Evolutionary conservation across 75 land plant genomes (phyloP).

Genomic region (Sequoiadendron giganteum): DNA sequence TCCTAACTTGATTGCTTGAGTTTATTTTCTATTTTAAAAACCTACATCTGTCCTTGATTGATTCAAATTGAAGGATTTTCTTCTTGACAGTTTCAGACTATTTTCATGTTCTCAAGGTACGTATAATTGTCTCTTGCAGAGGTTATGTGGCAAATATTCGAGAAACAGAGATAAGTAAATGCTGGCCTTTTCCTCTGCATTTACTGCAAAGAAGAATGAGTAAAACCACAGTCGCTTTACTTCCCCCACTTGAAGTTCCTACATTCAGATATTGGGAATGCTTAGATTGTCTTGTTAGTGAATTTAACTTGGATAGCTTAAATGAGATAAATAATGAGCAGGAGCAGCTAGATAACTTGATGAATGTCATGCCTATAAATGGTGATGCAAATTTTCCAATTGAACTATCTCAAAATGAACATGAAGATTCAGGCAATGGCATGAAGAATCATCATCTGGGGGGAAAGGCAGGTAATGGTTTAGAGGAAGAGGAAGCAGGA

Average conservation of each 20-base stretch:
- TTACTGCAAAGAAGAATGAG: too few relatives aligned
- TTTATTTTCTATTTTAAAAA: too few relatives aligned
- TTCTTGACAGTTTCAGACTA: neutral
- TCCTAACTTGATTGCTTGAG: too few relatives aligned
- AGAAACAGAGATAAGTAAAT: constrained; percentile 1
- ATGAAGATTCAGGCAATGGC: neutral
- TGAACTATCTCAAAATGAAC: neutral
- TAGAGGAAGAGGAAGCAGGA: neutral
- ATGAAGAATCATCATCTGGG: neutral
- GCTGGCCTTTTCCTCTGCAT: constrained; percentile 11
- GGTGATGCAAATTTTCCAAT: neutral
- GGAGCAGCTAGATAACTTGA: neutral
- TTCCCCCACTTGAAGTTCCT: too few relatives aligned
- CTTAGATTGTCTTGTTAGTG: constrained; percentile 6
- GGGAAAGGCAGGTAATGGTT: neutral
- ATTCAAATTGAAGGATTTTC: neutral
- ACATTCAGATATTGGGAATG: constrained; percentile 12
- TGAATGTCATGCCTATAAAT: neutral
- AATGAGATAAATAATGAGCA: neutral
- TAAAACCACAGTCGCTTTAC: too few relatives aligned
- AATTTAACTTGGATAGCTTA: neutral
- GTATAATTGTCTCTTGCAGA: constrained; percentile 6
- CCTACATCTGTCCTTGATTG: neutral
- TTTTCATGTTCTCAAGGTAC: neutral
- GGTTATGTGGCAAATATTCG: constrained; percentile 2